These are phyloP conservation scores for Dactylellina leptospora DNA, from an alignment of 2,329 filamentous ascomycete species.

Conservation along the genomic window DNA sequence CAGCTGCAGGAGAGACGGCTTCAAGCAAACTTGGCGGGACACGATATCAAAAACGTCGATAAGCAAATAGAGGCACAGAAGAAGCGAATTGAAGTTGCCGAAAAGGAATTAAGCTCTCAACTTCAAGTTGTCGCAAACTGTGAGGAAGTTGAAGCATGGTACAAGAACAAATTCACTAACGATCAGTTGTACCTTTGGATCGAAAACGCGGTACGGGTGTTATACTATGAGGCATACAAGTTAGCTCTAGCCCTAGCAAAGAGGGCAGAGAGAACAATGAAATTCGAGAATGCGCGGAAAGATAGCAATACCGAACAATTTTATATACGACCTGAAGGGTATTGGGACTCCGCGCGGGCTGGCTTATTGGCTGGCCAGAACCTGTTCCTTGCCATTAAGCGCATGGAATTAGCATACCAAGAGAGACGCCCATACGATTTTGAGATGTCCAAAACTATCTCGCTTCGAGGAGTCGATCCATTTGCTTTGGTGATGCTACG, in stretches of 20 bases:
- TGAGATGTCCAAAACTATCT: conserved; percentile 59
- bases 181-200: conserved; percentile 58
- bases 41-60: conserved; percentile 58
- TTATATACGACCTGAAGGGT: conserved; percentile 40
- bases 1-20: conserved; percentile 58
- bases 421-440: conserved; percentile 56
- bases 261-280: conserved; percentile 56
- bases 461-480: conserved; percentile 58
- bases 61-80: conserved; percentile 56
- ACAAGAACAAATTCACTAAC: conserved; percentile 58
- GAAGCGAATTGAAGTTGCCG: conserved; percentile 40
- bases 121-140: conserved; percentile 53
- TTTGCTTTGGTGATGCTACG: conserved; percentile 57
- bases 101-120: conserved; percentile 56
- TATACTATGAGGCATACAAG: not conserved
- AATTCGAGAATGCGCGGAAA: conserved; percentile 58
- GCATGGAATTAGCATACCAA: conserved; percentile 56
- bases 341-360: conserved; percentile 59
- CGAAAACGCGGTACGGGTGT: not conserved
- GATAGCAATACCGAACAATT: too few species aligned
- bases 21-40: conserved; percentile 57
- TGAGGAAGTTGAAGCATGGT: conserved; percentile 55
- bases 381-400: conserved; percentile 57
- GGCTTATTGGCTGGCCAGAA: conserved; percentile 58
- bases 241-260: conserved; percentile 56